Base-by-base conservation (phyloP, 2,329 filamentous ascomycete species). In the Colletotrichum acutatum region DNA sequence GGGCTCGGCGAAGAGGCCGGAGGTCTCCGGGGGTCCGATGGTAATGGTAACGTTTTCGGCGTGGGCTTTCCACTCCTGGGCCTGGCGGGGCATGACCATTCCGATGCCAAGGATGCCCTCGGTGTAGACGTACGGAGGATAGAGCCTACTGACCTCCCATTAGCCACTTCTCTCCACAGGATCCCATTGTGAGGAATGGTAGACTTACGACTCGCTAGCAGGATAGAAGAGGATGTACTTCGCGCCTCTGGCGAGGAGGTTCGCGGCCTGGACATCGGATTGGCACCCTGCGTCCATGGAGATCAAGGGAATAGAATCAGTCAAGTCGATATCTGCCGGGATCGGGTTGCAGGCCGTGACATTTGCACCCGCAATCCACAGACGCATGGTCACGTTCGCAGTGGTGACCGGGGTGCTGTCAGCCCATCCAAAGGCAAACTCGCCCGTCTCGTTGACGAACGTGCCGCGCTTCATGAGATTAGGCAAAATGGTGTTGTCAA, bases 161-260 rank as follows among this genome's bases (percentile, higher is more conserved):
- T 49, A 59, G 52, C 42, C 22, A 3, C 5, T 34, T 8, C 37
- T 12, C 5, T 12, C 7, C 42, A 16, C 6, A 19, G 37, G 37
- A 19, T 19, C 5, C 4, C 16, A 6, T 19, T 7, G 16, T 19
- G 16, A 12, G 22, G 32, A 1, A 1, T 4, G 12, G 19, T 2
- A 0, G 0, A 72, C 68, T 22, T n/a, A 69, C 65, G 53, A 72
- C 42, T 68, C 69, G 53, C 30, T 59, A 12, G 54, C 53, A 9
- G 81, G 82, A 74, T 84, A 85, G 77, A 83, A 83, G 70, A 85
- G 77, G 53, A 86, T 78, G 58, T 85, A 84, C 71, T 82, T 79
- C 3, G 81, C 85, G 24, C 84, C 84, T 61, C 82, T 83, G 7
- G 79, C 82, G n/a, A 80, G 81, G 1, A 83, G 78, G 66, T 86